Evolutionary conservation across 78 protist species (phyloP), one percentile per base, ranked within the genome.

Genomic region (Isochrysis galbana): DNA sequence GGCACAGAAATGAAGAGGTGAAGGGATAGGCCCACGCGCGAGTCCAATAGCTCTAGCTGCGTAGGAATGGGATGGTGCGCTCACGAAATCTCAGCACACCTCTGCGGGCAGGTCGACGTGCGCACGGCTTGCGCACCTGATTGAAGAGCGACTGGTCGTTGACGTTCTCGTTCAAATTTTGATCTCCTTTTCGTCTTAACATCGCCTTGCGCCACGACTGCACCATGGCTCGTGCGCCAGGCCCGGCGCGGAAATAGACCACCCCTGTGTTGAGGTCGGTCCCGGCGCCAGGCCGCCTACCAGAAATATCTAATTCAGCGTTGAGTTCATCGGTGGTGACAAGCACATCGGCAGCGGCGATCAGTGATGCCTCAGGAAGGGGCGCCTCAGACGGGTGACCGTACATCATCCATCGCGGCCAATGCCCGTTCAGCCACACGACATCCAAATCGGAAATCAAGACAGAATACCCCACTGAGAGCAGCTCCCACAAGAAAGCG

Each of bases 101-200:
- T n/a, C n/a, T n/a, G n/a, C n/a, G n/a, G n/a, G n/a, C n/a, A n/a
- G n/a, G n/a, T n/a, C n/a, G n/a, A n/a, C n/a, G n/a, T n/a, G n/a
- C n/a, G n/a, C n/a, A n/a, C n/a, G n/a, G n/a, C n/a, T n/a, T n/a
- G n/a, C n/a, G n/a, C n/a, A n/a, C n/a, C n/a, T n/a, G n/a, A n/a
- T 70, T 14, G 80, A 70, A 70, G 80, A 70, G 80, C n/a, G 41
- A n/a, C 80, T 70, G 80, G 80, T 70, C 80, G 80, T 70, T 70
- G 80, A 70, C 41, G 39, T 70, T 70, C 80, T 70, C 80, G 36
- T 70, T 34, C 32, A 70, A 21, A 41, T 70, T 19, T 41, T 70
- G 2, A 17, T 22, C n/a, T 29, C 41, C 80, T 41, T 70, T 70
- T 17, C 22, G 34, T 5, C n/a, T 41, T 21, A 70, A 41, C 80